These are phyloP conservation scores for Tricholoma furcatifolium DNA, from an alignment of 768 basidiomycete genomes.

Conservation along the genomic window DNA sequence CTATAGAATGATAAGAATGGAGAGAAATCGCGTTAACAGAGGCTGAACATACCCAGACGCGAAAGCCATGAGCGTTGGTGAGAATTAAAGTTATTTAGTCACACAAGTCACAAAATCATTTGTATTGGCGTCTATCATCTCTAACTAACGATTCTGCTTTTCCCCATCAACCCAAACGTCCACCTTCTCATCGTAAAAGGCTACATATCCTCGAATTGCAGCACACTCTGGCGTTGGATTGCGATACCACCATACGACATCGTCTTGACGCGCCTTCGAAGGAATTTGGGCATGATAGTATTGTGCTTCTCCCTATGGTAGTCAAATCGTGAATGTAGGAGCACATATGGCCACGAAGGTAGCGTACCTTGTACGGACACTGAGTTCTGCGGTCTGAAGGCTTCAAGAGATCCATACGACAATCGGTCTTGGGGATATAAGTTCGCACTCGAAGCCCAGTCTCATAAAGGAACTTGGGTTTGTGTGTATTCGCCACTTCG, in stretches of 20 bases:
- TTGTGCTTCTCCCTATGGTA: conserved; percentile 52
- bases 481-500: conserved; percentile 57
- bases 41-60: conserved; percentile 6
- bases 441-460: conserved; percentile 55
- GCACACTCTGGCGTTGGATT: conserved; percentile 50
- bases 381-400: conserved; percentile 43
- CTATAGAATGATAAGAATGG: background rate
- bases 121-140: conserved; percentile 1
- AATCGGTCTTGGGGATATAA: conserved; percentile 61
- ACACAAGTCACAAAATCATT: conserved; percentile 4
- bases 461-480: conserved; percentile 57
- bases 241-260: conserved; percentile 67
- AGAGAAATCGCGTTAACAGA: background rate
- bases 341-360: background rate
- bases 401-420: conserved; percentile 46
- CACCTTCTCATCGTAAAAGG: conserved; percentile 68
- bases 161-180: conserved; percentile 63
- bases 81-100: no score
- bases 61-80: conserved; percentile 5
- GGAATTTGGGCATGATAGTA: conserved; percentile 54
- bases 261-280: conserved; percentile 39
- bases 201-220: conserved; percentile 48
- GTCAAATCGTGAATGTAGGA: background rate
- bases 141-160: conserved; percentile 37
- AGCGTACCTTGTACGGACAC: conserved; percentile 65